A percentile compares a stretch with the other conserved stretches of the same genome.
Conservation (phyloP, 2,329 filamentous ascomycete genomes). For the Teratosphaeria nubilosa region DNA sequence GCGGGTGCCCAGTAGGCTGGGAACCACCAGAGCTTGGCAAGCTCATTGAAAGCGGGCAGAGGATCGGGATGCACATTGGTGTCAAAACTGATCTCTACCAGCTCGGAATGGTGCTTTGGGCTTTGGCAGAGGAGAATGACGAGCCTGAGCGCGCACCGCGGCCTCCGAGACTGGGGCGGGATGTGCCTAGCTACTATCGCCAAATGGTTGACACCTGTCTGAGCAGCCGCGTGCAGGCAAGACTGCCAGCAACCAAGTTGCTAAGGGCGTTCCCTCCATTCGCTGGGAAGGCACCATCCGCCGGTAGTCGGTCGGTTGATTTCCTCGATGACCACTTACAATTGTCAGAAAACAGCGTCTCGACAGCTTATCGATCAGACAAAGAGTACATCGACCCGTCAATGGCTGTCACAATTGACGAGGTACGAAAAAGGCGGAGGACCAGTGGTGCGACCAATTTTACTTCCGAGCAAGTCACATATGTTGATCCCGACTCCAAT, state of each 20-base stretch:
- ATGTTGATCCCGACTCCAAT: constrained; percentile 27
- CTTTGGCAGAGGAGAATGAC: constrained; percentile 74
- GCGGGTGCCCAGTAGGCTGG: constrained; percentile 96
- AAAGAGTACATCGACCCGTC: constrained; percentile 40
- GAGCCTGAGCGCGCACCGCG: constrained; percentile 74
- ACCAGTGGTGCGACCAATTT: constrained; percentile 5
- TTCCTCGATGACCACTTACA: constrained; percentile 7
- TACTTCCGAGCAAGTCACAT: constrained; percentile 20
- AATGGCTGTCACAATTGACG: constrained; percentile 34
- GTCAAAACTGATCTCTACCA: constrained; percentile 96
- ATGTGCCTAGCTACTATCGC: constrained; percentile 68
- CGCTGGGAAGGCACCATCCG: constrained; percentile 7
- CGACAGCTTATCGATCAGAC: constrained; percentile 30
- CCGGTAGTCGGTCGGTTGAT: constrained; percentile 5
- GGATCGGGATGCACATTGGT: constrained; percentile 93
- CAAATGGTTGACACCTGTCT: constrained; percentile 68
- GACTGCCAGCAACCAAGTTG: constrained; percentile 63
- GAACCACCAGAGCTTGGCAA: constrained; percentile 84
- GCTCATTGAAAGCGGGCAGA: constrained; percentile 77
- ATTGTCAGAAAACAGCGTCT: constrained; percentile 29
- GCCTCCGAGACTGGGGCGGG: constrained; percentile 49
- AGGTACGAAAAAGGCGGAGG: constrained; percentile 22
- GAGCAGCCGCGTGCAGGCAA: constrained; percentile 59
- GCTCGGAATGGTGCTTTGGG: constrained; percentile 95
- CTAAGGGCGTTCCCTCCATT: constrained; percentile 54